Evolutionary conservation across 176 grass and related monocot genomes (phyloP), one percentile per base, ranked within the genome.

Genomic region (Dactylis glomerata): DNA sequence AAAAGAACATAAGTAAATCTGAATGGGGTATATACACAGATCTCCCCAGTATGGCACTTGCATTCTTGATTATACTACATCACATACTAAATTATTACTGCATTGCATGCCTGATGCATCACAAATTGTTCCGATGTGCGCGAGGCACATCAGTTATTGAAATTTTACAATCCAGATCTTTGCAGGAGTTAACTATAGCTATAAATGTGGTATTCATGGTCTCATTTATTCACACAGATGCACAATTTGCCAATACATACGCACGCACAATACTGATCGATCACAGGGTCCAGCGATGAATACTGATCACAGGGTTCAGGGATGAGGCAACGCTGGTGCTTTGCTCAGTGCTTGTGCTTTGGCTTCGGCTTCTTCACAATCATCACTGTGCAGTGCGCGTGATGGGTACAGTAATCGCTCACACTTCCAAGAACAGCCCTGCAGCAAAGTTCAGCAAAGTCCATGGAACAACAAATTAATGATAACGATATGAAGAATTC

Each of bases 351-450:
- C 80, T 88, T 92, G 73, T 77, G 70, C 83, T 98, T 98, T 5
- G 95, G 91, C 80, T 93, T 90, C 84, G 95, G 91, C 80, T 93
- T 90, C 84, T 97, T 97, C 28, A 97, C 92, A 57, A 97, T 93
- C 93, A 98, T 98, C 13, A 98, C 93, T 1, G 89, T 95, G 91
- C 96, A 98, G 73, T 95, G 87, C 10, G 93, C 96, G 33, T 95
- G 96, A 10, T 98, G 96, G 13, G 87, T 77, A 15, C 91, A 98
- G 80, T 98, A 98, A 26, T 98, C 93, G 17, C 91, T 95, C 77
- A 98, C 93, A 46, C 96, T 95, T 62, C 91, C 96, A 26, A 98
- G 82, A 62, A 98, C 91, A 51, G 96, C 87, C 78, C 93, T 98
- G 81, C 31, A 26, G 24, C 6, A 0, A 88, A 19, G 20, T 63